Base-by-base conservation (phyloP, 2,329 filamentous ascomycete genomes). In the Paecilomyces dactylethromorphus region DNA sequence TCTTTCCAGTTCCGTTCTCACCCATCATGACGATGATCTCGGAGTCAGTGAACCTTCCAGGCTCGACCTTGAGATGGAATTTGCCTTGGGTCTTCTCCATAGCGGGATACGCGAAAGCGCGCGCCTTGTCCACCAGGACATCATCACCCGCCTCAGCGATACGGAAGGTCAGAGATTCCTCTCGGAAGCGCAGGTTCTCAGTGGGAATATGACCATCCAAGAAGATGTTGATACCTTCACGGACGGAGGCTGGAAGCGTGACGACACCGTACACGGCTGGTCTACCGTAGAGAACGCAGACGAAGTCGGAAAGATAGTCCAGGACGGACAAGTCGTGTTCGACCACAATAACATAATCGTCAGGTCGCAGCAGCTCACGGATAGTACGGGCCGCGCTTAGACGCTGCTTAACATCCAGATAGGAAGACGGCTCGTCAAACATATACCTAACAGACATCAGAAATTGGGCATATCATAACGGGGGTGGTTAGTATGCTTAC, bases 21-120 rank as follows among this genome's bases (percentile, higher is more conserved):
- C 94, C 94, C 94, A 99, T 97, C 91, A 99, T 96, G 77, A 99
- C 94, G 59, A 99, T 86, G 67, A 99, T 99, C 74, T 99, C 94
- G 0, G 94, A 99, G 75, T 99, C 93, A 21, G 94, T 97, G 74
- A 99, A 99, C 61, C 88, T 82, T 67, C 95, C 94, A 24, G 84
- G 59, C 53, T 97, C 89, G 65, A 99, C 87, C 59, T 78, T 84
- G 55, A 99, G 85, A 69, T 89, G 86, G 84, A 99, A 99, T 74
- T 83, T 84, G 61, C 92, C 94, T 39, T 97, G 82, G 0, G 90
- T 94, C 84, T 97, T 97, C 76, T 91, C 83, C 92, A 99, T 96
- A 56, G 79, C 79, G 35, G 94, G 93, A 76, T 97, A 99, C 60
- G 78, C 80, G 81, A 96, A 97, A 55, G 87, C 91, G 69, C 91